phyloP scores from a whole-genome alignment of 768 basidiomycete genomes.

The Lactarius sp. region DNA sequence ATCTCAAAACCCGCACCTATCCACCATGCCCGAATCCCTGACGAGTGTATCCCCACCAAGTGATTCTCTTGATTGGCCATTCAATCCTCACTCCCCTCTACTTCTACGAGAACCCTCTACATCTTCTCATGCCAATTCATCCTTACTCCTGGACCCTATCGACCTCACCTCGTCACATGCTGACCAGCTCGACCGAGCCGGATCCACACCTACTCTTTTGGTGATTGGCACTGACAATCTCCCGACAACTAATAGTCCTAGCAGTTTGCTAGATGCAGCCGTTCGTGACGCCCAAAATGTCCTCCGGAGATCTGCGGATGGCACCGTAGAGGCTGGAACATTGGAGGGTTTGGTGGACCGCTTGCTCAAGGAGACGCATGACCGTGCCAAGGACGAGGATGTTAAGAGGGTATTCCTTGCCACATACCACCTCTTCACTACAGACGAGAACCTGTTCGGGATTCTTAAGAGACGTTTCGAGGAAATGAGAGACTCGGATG shows the following conservation, averaged over 20 bases:
- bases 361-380: slow-evolving; percentile 31
- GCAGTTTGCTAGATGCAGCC: slow-evolving; percentile 11
- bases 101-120: neutral
- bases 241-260: neutral
- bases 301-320: slow-evolving; percentile 23
- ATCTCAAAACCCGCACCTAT: neutral
- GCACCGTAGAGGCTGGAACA: slow-evolving; percentile 38
- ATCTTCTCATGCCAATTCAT: neutral
- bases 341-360: slow-evolving; percentile 41
- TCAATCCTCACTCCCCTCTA: neutral
- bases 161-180: neutral
- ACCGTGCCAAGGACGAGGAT: slow-evolving; percentile 33
- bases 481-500: slow-evolving; percentile 27
- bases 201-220: neutral
- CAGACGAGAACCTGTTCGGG: slow-evolving; percentile 38
- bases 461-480: slow-evolving; percentile 39
- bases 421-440: slow-evolving; percentile 41
- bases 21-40: slow-evolving; percentile 3
- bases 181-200: neutral
- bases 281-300: slow-evolving; percentile 11
- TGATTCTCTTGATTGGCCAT: neutral
- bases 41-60: neutral
- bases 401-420: slow-evolving; percentile 41
- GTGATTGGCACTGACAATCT: neutral
- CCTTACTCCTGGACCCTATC: slow-evolving; percentile 12